These are phyloP conservation scores for Dendrobium huoshanense DNA, from an alignment of 106 monocot species.

Conservation along the genomic window DNA sequence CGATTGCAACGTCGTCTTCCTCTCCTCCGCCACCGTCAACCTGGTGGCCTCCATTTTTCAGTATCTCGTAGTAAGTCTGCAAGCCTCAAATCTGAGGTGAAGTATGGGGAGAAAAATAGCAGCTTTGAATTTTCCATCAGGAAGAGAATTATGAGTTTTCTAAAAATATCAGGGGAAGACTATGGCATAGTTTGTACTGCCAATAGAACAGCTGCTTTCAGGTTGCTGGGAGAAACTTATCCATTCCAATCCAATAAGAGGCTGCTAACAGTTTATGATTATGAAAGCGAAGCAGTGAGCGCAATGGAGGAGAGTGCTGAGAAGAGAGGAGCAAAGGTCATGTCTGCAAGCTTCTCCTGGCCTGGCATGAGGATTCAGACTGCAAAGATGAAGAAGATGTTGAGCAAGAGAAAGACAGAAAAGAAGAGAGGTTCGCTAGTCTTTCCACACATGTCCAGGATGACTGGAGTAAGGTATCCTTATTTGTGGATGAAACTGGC, in stretches of 20 bases:
- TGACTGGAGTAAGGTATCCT: conserved; percentile 67
- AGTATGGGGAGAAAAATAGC: conserved; percentile 14
- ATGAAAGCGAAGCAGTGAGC: conserved; percentile 52
- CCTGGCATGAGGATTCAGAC: conserved; percentile 53
- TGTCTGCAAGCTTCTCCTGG: conserved; percentile 55
- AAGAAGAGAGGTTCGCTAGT: conserved; percentile 56
- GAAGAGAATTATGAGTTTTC: conserved; percentile 41
- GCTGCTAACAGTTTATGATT: conserved; percentile 64
- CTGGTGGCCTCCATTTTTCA: conserved; percentile 32
- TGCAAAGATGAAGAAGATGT: conserved; percentile 31
- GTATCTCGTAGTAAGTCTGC: conserved; percentile 46
- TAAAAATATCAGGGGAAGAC: conserved; percentile 44
- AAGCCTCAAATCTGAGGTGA: conserved; percentile 34
- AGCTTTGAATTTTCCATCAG: conserved; percentile 35
- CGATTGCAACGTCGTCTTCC: neutral
- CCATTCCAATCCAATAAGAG: conserved; percentile 40
- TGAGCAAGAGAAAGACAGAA: conserved; percentile 21
- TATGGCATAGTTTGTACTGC: conserved; percentile 59
- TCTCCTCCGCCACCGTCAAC: neutral
- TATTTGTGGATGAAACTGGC: conserved; percentile 80
- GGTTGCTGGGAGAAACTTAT: conserved; percentile 59
- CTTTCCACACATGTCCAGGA: conserved; percentile 64
- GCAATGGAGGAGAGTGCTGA: conserved; percentile 32
- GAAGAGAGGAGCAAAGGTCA: conserved; percentile 36
- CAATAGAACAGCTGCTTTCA: conserved; percentile 60